Evolutionary conservation across 192 early-diverging fungal species (phyloP).

Genomic region (Spizellomyces sp.): DNA sequence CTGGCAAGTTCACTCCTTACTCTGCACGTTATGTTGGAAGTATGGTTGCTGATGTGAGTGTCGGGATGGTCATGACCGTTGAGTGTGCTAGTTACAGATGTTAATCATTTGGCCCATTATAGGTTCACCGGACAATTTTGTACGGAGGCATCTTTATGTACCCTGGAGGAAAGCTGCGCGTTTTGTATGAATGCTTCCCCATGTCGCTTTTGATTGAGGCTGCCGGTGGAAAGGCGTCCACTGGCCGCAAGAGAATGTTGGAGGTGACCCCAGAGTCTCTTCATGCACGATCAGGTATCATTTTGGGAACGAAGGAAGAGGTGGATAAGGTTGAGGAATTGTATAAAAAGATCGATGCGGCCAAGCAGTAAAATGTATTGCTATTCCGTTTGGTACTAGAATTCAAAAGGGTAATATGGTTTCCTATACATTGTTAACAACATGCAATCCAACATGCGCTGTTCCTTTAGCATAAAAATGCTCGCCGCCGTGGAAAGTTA

Average conservation of each 20-base stretch:
- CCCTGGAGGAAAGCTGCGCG: constrained; percentile 89
- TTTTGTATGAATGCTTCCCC: constrained; percentile 99
- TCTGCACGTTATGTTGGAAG: constrained; percentile 95
- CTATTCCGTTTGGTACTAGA: too few species aligned
- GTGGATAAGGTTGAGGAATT: constrained; percentile 81
- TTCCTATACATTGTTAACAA: too few species aligned
- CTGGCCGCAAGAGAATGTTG: constrained; percentile 78
- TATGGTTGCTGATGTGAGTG: constrained; percentile 94
- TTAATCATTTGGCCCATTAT: not conserved
- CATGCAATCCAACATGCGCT: too few species aligned
- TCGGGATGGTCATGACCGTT: not conserved
- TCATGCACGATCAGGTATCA: constrained; percentile 89
- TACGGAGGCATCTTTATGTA: constrained; percentile 94
- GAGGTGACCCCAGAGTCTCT: constrained; percentile 86
- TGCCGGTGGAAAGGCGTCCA: constrained; percentile 92
- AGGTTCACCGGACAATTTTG: constrained; percentile 81
- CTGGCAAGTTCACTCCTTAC: constrained; percentile 75
- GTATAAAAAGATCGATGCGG: constrained; percentile 55
- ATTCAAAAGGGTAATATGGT: too few species aligned
- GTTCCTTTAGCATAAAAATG: too few species aligned
- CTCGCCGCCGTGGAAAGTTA: too few species aligned
- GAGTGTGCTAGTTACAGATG: not conserved
- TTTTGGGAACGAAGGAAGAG: constrained; percentile 88
- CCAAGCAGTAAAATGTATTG: constrained; percentile 11
- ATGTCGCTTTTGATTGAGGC: constrained; percentile 95